Base-by-base conservation (phyloP, 306 rosid genomes). In the Fragaria nilgerrensis region DNA sequence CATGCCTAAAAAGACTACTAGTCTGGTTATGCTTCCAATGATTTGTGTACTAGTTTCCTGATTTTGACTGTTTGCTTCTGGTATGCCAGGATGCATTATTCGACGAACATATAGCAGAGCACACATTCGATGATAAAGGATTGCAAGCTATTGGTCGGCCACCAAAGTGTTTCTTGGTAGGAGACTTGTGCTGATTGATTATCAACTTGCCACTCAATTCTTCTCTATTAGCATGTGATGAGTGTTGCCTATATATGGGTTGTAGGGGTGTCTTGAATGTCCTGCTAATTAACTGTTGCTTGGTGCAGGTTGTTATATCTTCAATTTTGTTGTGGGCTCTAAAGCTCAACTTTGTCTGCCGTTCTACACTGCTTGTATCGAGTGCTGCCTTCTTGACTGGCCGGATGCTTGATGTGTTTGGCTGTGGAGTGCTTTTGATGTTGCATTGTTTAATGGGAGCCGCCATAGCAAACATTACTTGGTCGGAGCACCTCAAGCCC, bases 281-380 rank as follows among this genome's bases (percentile, higher is more conserved):
- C 48, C 62, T 48, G 22, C 47, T 12, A 23, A 73, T 56, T 44
- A 34, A 72, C 69, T 79, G 13, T 25, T 70, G 80, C 76, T 73
- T 72, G 73, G 78, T 66, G 73, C 91, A 94, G 98, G 96, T 94
- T 74, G 96, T 90, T 72, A 72, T 82, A 65, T 88, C 86, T 77
- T 83, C 88, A 25, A 76, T 94, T 80, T 62, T 81, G 50, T 85
- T 56, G 10, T 96, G 96, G 78, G 76, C 75, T 68, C 41, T 88
- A 10, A 92, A 90, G 89, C 81, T 94, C 70, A 58, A 23, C 34
- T 55, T 55, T 9, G 87, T 92, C 47, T 84, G 61, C 13, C 70
- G 90, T 89, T 89, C 93, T 75, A 75, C 95, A 20, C 70, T 94
- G 65, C 82, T 94, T 56, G 32, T 56, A 8, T 56, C 9, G 13